These are phyloP conservation scores for Fraxinus cuspidata DNA, from an alignment of 257 asterid species.

Conservation along the genomic window DNA sequence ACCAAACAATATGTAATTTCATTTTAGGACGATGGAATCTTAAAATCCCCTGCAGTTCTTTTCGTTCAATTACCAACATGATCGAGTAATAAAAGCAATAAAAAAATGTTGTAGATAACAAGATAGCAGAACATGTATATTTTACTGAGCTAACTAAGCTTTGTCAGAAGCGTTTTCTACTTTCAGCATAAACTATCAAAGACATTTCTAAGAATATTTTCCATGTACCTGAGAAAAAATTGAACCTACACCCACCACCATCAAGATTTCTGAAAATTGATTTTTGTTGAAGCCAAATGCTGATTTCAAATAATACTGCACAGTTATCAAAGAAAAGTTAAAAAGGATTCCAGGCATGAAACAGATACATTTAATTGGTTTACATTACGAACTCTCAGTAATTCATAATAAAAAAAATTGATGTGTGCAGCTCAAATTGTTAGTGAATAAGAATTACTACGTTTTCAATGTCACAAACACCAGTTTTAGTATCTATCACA, in stretches of 20 bases:
- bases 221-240: conserved; percentile 83
- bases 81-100: not conserved
- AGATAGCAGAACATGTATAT: not conserved
- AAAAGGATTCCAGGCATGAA: conserved; percentile 17
- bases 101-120: not conserved
- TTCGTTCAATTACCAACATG: not conserved
- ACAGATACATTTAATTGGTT: conserved; percentile 7
- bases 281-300: conserved; percentile 84
- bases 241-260: conserved; percentile 88
- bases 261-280: conserved; percentile 81
- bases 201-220: not conserved
- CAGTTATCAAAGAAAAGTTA: conserved; percentile 20
- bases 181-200: not conserved
- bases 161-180: not conserved
- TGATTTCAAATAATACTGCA: conserved; percentile 91
- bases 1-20: not conserved
- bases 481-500: not conserved
- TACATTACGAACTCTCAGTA: conserved; percentile 5
- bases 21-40: not conserved
- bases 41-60: not conserved
- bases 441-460: not conserved
- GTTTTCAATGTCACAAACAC: not conserved
- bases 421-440: not conserved
- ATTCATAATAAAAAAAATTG: conserved; percentile 10
- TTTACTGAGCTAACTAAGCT: not conserved